Conservation (phyloP, 805 yeast genomes). For the Ogataea henricii region DNA sequence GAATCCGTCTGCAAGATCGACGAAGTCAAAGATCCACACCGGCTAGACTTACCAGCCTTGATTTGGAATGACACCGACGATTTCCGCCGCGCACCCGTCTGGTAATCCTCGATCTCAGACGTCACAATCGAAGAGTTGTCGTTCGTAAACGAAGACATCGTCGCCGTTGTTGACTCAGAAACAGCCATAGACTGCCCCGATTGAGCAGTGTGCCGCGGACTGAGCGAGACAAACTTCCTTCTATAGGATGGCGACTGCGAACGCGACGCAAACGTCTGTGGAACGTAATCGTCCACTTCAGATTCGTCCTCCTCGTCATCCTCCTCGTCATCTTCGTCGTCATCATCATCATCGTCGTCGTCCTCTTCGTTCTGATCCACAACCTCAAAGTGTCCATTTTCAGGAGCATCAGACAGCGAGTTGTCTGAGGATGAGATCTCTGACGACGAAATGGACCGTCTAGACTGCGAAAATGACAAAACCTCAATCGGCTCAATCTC, state of each 20-base stretch:
- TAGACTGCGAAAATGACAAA: constrained; percentile 8
- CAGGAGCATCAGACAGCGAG: constrained; percentile 9
- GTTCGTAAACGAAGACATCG: neutral
- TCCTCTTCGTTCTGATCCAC: constrained; percentile 17
- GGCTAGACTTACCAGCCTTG: constrained; percentile 17
- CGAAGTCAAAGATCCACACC: constrained; percentile 29
- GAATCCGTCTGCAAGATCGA: constrained; percentile 14
- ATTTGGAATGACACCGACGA: constrained; percentile 33
- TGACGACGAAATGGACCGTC: constrained; percentile 13
- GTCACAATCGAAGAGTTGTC: constrained; percentile 24
- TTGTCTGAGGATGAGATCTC: constrained; percentile 6
- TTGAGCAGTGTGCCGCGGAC: neutral
- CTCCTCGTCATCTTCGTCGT: constrained; percentile 1
- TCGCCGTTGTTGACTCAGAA: neutral
- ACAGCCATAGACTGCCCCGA: neutral
- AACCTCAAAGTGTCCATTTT: no score
- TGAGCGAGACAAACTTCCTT: constrained; percentile 3
- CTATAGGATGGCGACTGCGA: constrained; percentile 21
- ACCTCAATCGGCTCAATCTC: constrained; percentile 23
- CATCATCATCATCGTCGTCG: constrained; percentile 24
- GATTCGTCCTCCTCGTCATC: constrained; percentile 27
- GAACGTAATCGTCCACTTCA: constrained; percentile 16
- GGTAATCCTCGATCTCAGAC: constrained; percentile 27
- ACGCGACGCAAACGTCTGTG: constrained; percentile 12
- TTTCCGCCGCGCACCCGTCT: constrained; percentile 28